Evolutionary conservation across 257 asterid genomes (phyloP), one percentile per base, ranked within the genome.

Genomic region (Solanum rostratum): DNA sequence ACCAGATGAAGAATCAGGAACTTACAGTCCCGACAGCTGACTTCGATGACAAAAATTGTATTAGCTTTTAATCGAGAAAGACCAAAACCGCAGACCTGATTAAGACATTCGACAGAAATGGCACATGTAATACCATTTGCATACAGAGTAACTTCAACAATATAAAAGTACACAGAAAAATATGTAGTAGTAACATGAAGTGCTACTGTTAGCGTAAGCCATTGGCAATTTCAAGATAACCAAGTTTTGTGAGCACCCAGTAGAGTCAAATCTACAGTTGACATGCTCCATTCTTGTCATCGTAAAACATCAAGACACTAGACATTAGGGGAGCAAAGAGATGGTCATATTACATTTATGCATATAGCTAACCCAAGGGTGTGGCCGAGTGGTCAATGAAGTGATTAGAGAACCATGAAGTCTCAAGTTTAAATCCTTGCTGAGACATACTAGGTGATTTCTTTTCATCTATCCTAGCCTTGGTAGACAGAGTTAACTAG

Each of bases 21-120:
- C 97, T 92, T 89, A 96, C 99, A 79, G 99, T 96, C 90, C 99
- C 99, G 83, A 98, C 98, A 89, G 95, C 97, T 74, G 99, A 93
- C 89, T 96, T 96, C 79, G 99, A 96, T 27, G 99, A 94, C 86
- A 96, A 95, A 87, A 94, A 94, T 76, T n/a, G 99, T 96, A 88
- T 93, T 93, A 62, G 96, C 97, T 90, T 96, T 96, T 33, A 94
- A 87, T 54, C 98, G 97, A 80, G 98, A 96, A 84, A 96, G 99
- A 57, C 98, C 99, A 90, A 96, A 96, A 90, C 94, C 99, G 80
- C 98, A 94, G 83, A 96, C 99, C 99, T 96, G 91, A 84, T 50
- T 29, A 87, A 86, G 73, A 87, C 59, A 88, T 79, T 16, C 57
- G 84, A 86, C 45, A 71, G 83, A 81, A 65, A 82, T 24, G 87